Base-by-base conservation (phyloP, 2,329 filamentous ascomycete genomes). In the Fusarium chaquense region DNA sequence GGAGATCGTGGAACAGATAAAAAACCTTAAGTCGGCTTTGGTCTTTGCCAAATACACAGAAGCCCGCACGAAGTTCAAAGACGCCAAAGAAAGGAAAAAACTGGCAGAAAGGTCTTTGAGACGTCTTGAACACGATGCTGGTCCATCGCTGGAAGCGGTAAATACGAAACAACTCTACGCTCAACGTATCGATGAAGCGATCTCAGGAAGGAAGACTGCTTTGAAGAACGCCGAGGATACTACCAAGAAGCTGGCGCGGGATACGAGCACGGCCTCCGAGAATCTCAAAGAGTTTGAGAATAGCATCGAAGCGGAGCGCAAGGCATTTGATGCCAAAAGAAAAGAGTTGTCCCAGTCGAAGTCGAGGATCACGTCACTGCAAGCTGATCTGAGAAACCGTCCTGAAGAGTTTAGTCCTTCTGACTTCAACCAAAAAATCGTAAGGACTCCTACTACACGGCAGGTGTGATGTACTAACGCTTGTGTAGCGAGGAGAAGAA, bases 341-440 rank as follows among this genome's bases (percentile, higher is more conserved):
- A 81, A 83, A 44, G 86, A 89, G 9, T 68, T 86, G 1, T 78
- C 78, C 16, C 78, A 81, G 24, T 80, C 86, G n/a, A 84, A 85
- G 47, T 83, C 84, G 44, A 85, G 81, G 28, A 89, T 97, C 47
- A 87, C 84, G 4, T 81, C 82, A 9, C 80, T 94, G n/a, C 85
- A 91, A 75, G 88, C 86, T 7, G 85, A 87, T 64, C 79, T 89
- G 69, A 86, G 89, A 60, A 86, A 90, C 44, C 84, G 84, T 15
- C 89, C 91, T 0, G 82, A 86, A 0, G 86, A 90, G 8, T 93
- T 96, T 75, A 89, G 96, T 75, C 79, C 88, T 12, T 82, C 85
- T 7, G 87, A 87, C 6, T 94, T 89, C 81, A 96, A 95, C 70
- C 86, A 89, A 54, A 87, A 87, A 67, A 90, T 94, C 78, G 91